Evolutionary conservation across 78 protist genomes (phyloP).

Genomic region (Paratrimastix pyriformis): DNA sequence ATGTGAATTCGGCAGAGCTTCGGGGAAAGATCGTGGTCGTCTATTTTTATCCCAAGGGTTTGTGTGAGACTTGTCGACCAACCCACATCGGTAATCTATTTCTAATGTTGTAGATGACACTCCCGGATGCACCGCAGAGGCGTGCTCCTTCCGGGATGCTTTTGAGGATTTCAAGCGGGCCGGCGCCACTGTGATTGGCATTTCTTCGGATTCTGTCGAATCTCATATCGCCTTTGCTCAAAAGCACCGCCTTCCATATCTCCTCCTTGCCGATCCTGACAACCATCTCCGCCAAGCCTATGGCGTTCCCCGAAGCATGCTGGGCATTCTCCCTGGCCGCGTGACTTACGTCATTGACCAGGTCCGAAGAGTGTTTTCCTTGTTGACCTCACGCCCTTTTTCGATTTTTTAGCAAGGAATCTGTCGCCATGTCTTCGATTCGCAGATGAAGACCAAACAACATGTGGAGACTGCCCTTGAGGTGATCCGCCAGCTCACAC

Average conservation of each 20-base stretch:
- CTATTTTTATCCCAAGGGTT: slow-evolving; percentile 7
- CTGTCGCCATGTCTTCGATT: too few relatives aligned
- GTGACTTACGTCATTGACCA: slow-evolving; percentile 10
- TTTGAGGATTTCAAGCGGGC: background rate
- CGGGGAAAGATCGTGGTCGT: background rate
- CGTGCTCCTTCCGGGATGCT: slow-evolving; percentile 13
- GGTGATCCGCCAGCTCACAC: too few relatives aligned
- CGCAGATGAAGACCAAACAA: too few relatives aligned
- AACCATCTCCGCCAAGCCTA: background rate
- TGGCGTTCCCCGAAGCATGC: background rate
- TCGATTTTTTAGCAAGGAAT: too few relatives aligned
- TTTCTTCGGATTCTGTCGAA: background rate
- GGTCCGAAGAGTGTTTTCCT: too few relatives aligned
- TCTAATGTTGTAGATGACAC: too few relatives aligned
- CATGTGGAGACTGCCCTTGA: too few relatives aligned
- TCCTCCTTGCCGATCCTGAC: background rate
- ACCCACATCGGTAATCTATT: too few relatives aligned
- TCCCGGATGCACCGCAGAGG: background rate
- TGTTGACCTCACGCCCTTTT: too few relatives aligned
- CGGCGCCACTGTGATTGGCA: slow-evolving; percentile 7
- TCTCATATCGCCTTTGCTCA: background rate
- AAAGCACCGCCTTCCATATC: background rate
- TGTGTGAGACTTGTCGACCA: too few relatives aligned
- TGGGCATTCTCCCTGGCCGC: slow-evolving; percentile 5
- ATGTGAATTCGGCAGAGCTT: background rate